These are phyloP conservation scores for Debaryomycetaceae sp. DNA, from an alignment of 1,139 yeast genomes.

Conservation along the genomic window DNA sequence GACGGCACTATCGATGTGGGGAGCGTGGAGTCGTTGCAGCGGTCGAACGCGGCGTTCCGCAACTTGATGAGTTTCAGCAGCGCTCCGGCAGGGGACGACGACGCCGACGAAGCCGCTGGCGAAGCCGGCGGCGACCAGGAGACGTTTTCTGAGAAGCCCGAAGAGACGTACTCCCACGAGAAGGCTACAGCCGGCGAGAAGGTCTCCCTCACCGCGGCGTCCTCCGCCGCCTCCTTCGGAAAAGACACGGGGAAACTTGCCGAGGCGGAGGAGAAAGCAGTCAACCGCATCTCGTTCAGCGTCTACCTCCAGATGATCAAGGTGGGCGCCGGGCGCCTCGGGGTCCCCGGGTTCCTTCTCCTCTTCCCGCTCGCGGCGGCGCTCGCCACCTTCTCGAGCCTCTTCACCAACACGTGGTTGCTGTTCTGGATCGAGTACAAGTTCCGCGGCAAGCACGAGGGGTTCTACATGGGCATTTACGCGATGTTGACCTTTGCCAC, in stretches of 20 bases:
- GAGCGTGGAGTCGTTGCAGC: slow-evolving; percentile 22
- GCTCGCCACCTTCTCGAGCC: slow-evolving; percentile 33
- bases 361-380: slow-evolving; percentile 34
- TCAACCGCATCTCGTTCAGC: slow-evolving; percentile 14
- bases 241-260: slow-evolving; percentile 14
- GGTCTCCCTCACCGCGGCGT: no score
- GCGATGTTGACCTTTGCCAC: slow-evolving; percentile 34
- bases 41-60: slow-evolving; percentile 21
- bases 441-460: slow-evolving; percentile 19
- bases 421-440: slow-evolving; percentile 33
- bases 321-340: slow-evolving; percentile 19
- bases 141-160: no score
- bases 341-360: slow-evolving; percentile 21
- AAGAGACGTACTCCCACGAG: not conserved
- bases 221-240: not conserved
- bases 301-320: slow-evolving; percentile 16
- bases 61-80: slow-evolving; percentile 24
- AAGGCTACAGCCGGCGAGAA: no score
- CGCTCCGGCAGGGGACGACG: slow-evolving; percentile 17
- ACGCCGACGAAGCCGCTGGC: slow-evolving; percentile 13
- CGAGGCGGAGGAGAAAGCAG: slow-evolving; percentile 17
- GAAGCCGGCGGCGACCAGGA: no score
- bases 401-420: slow-evolving; percentile 40
- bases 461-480: slow-evolving; percentile 30
- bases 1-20: slow-evolving; percentile 34